Percentiles rank a stretch among this genome's conserved stretches.
Evolutionary conservation across 75 land plant species (phyloP).

Genomic region (Gnetum montanum): DNA sequence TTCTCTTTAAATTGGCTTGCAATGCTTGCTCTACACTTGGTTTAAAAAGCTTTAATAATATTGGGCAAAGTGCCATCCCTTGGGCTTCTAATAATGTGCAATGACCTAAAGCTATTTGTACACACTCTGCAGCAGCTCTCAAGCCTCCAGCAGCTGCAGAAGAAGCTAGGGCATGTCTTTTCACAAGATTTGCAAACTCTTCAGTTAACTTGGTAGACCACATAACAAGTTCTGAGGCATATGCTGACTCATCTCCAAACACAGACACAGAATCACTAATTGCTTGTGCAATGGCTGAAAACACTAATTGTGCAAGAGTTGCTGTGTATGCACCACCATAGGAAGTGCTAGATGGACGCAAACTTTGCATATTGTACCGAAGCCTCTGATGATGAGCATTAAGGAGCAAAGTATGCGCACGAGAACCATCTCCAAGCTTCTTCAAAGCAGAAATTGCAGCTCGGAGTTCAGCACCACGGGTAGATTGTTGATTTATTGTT

Average conservation of each 20-base stretch:
- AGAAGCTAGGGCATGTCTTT: slow-evolving; percentile 61
- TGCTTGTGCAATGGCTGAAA: slow-evolving; percentile 86
- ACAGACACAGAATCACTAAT: slow-evolving; percentile 63
- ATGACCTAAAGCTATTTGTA: slow-evolving; percentile 82
- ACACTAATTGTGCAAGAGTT: slow-evolving; percentile 71
- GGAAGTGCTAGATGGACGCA: slow-evolving; percentile 59
- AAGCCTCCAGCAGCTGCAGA: slow-evolving; percentile 82
- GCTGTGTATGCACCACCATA: slow-evolving; percentile 79
- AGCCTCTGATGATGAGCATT: slow-evolving; percentile 64
- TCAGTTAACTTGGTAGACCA: slow-evolving; percentile 84
- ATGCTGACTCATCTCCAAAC: slow-evolving; percentile 80
- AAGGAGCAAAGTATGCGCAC: slow-evolving; percentile 75
- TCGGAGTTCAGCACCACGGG: slow-evolving; percentile 75
- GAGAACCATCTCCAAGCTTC: slow-evolving; percentile 83
- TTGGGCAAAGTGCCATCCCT: slow-evolving; percentile 80
- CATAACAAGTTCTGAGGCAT: slow-evolving; percentile 84
- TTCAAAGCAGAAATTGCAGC: slow-evolving; percentile 70
- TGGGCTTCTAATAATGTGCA: slow-evolving; percentile 80
- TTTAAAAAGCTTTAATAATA: slow-evolving; percentile 63
- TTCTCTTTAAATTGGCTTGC: slow-evolving; percentile 67
- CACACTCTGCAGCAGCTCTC: slow-evolving; percentile 78
- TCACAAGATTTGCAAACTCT: slow-evolving; percentile 53
- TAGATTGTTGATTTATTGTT: slow-evolving; percentile 65
- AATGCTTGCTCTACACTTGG: slow-evolving; percentile 83
- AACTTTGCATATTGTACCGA: slow-evolving; percentile 40